phyloP scores from a whole-genome alignment of 768 basidiomycete species.

The Tricholoma saponaceum region DNA sequence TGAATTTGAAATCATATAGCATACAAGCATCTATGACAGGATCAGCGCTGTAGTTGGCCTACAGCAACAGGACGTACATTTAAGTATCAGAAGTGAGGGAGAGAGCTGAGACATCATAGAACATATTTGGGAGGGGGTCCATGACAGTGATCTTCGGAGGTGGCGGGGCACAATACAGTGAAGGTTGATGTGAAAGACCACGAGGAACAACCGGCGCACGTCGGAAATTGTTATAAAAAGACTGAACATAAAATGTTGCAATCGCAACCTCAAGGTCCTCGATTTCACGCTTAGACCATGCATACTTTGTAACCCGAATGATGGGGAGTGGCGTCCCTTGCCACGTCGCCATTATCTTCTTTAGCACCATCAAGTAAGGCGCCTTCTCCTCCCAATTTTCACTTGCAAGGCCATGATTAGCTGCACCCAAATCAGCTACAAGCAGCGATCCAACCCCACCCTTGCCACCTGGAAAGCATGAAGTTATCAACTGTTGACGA shows the following conservation, averaged over 20 bases:
- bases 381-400: not conserved
- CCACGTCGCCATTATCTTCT: slow-evolving; percentile 1
- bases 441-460: not conserved
- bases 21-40: no score
- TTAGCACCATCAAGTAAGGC: slow-evolving; percentile 1
- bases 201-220: slow-evolving; percentile 4
- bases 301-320: not conserved
- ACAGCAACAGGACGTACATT: no score
- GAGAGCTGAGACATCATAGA: not conserved
- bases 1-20: no score
- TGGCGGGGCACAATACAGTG: not conserved
- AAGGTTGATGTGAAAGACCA: slow-evolving; percentile 1
- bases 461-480: slow-evolving; percentile 5
- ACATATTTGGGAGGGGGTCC: not conserved
- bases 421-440: not conserved
- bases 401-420: slow-evolving; percentile 8
- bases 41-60: no score
- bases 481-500: not conserved
- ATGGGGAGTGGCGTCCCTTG: not conserved
- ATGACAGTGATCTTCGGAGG: not conserved
- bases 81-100: no score
- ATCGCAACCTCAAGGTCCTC: slow-evolving; percentile 1
- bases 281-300: not conserved
- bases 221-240: slow-evolving; percentile 8
- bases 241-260: slow-evolving; percentile 3